Evolutionary conservation across 2,329 filamentous ascomycete genomes (phyloP).

Genomic region (Diaporthe ilicicola): DNA sequence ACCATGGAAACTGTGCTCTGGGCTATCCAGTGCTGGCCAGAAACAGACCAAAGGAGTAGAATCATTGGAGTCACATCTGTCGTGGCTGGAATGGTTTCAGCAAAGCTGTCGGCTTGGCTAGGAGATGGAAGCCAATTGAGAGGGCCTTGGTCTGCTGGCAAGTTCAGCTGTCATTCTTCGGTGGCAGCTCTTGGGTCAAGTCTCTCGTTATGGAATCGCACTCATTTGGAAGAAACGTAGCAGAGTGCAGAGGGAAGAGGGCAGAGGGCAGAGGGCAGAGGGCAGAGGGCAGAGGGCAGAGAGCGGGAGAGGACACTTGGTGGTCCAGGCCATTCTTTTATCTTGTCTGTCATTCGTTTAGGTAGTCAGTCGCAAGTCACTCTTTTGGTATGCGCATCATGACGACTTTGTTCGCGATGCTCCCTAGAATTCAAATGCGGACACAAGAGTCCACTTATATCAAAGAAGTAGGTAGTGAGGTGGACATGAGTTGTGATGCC

Average conservation of each 20-base stretch:
- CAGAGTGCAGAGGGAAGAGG: background rate
- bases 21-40: background rate
- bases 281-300: background rate
- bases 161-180: constrained; percentile 8
- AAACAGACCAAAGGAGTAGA: background rate
- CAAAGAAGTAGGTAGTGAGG: too few species aligned
- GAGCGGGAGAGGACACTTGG: background rate
- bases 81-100: background rate
- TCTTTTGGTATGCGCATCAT: constrained; percentile 1
- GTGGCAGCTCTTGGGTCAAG: constrained; percentile 6
- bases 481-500: too few species aligned
- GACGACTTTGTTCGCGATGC: background rate
- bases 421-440: background rate
- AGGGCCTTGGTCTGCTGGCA: constrained; percentile 3
- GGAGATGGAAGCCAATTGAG: background rate
- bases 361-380: constrained; percentile 2
- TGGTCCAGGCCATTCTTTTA: constrained; percentile 5
- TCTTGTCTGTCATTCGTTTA: constrained; percentile 22
- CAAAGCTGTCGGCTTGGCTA: background rate
- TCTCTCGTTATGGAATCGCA: constrained; percentile 18
- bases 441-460: too few species aligned
- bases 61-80: background rate
- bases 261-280: background rate
- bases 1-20: background rate
- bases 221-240: constrained; percentile 11